Evolutionary conservation across 345 rosid species (phyloP).

Genomic region (Brassica napus): Da-Ae NC_063442.1:3102501-3103000

Average conservation of each 20-base stretch:
- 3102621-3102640: neutral
- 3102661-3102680: neutral
- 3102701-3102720: neutral
- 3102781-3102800: neutral
- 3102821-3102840: slow-evolving; percentile 1
- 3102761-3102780: neutral
- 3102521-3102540: too few relatives aligned
- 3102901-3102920: neutral
- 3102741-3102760: neutral
- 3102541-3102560: too few relatives aligned
- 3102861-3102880: neutral
- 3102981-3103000: neutral
- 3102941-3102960: neutral
- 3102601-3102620: neutral
- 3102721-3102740: neutral
- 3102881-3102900: neutral
- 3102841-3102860: neutral
- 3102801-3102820: neutral
- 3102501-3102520: too few relatives aligned
- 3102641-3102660: neutral
- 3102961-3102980: neutral
- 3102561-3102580: too few relatives aligned
- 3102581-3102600: too few relatives aligned
- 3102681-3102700: neutral
- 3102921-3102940: neutral